Conservation (phyloP, 1,284 basidiomycete genomes). For the Cryptococcus sp. region DNA sequence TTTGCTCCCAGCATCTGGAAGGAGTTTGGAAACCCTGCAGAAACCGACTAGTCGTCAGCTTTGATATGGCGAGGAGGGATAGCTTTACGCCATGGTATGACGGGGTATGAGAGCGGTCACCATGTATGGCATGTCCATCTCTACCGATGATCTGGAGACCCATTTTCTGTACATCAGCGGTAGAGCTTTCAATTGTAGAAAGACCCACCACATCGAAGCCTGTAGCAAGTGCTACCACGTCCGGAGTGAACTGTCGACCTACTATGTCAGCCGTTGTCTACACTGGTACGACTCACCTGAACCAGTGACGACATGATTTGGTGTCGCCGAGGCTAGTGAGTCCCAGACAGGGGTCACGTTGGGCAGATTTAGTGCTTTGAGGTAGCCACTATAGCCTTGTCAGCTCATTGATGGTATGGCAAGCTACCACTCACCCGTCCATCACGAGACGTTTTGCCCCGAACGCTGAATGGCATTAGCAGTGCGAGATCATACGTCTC, state of each 20-base stretch:
- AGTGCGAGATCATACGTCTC: background rate
- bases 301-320: background rate
- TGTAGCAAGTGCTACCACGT: slow-evolving; percentile 21
- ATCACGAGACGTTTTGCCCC: slow-evolving; percentile 24
- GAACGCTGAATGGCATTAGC: slow-evolving; percentile 11
- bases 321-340: background rate
- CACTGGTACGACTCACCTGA: too few relatives aligned
- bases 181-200: background rate
- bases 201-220: slow-evolving; percentile 21
- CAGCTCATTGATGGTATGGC: background rate
- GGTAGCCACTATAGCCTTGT: slow-evolving; percentile 10
- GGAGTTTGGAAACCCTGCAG: slow-evolving; percentile 25
- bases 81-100: slow-evolving; percentile 7
- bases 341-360: slow-evolving; percentile 20
- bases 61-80: background rate
- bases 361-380: slow-evolving; percentile 18
- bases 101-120: background rate
- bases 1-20: slow-evolving; percentile 30
- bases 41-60: background rate
- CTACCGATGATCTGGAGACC: slow-evolving; percentile 1
- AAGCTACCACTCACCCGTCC: slow-evolving; percentile 21
- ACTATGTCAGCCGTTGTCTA: background rate
- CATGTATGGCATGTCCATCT: background rate
- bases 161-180: background rate
- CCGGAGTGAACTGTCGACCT: slow-evolving; percentile 13